Conservation (phyloP, 371 early-diverging fungal species). For the Apophysomyces variabilis region DNA sequence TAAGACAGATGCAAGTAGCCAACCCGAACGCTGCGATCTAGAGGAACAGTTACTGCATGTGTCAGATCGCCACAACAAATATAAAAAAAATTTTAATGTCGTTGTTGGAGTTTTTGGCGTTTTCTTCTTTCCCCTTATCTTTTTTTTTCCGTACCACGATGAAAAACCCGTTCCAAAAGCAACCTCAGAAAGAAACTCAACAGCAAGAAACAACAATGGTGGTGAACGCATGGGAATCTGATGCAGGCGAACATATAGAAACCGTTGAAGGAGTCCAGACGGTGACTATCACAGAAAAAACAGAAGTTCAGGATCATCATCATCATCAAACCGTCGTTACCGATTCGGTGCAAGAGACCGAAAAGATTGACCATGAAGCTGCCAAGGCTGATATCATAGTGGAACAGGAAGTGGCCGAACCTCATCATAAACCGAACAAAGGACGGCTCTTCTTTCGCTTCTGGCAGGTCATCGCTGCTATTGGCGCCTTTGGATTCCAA, state of each 20-base stretch:
- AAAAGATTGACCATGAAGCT: slow-evolving; percentile 19
- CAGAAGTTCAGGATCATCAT: neutral
- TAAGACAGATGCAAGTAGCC: slow-evolving; percentile 10
- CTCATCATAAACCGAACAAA: slow-evolving; percentile 17
- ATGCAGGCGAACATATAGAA: neutral
- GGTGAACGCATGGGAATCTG: slow-evolving; percentile 19
- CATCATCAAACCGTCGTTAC: neutral
- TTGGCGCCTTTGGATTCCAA: slow-evolving; percentile 47
- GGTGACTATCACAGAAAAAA: neutral
- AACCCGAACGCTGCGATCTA: slow-evolving; percentile 3
- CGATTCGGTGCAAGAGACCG: slow-evolving; percentile 13
- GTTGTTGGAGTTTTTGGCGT: neutral
- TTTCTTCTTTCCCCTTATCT: neutral
- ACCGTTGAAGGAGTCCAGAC: neutral
- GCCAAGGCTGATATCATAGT: slow-evolving; percentile 16
- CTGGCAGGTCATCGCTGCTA: slow-evolving; percentile 37
- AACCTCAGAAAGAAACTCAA: neutral
- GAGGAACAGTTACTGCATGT: slow-evolving; percentile 11
- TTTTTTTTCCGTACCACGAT: neutral
- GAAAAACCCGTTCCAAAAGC: slow-evolving; percentile 1
- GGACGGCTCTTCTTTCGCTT: slow-evolving; percentile 26
- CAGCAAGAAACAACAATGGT: neutral
- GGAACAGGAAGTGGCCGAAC: neutral
- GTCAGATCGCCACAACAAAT: slow-evolving; percentile 7
- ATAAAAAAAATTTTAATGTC: neutral